Conservation (phyloP, 371 early-diverging fungal genomes). For the Mortierella sp. region DNA sequence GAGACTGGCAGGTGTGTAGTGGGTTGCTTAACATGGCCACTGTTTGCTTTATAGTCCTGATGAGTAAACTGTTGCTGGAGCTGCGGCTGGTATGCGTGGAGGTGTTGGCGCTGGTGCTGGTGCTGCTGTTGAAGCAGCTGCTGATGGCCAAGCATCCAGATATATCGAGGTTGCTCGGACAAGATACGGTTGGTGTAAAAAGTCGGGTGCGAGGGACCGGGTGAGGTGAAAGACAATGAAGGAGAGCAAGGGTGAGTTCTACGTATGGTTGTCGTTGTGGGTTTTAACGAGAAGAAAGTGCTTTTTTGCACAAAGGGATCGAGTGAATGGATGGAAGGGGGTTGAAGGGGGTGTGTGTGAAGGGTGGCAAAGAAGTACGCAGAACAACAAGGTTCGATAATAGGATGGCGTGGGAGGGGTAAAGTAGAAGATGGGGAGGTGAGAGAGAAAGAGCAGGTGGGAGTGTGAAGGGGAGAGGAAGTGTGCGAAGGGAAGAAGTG, state of each 20-base stretch:
- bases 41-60: conserved; percentile 18
- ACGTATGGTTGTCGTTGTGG: conserved; percentile 3
- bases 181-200: no score
- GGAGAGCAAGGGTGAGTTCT: background rate
- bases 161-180: background rate
- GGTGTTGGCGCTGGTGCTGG: conserved; percentile 27
- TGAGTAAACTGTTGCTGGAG: conserved; percentile 20
- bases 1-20: conserved; percentile 15
- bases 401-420: conserved; percentile 5
- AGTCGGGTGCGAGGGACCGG: no score
- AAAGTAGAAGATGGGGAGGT: conserved; percentile 18
- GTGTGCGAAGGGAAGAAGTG: conserved; percentile 4
- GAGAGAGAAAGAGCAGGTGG: conserved; percentile 2
- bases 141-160: conserved; percentile 52
- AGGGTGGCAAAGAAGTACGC: conserved; percentile 1
- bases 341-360: conserved; percentile 9
- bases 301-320: background rate
- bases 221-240: conserved; percentile 4
- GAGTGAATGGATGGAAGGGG: conserved; percentile 12
- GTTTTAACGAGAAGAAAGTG: conserved; percentile 1
- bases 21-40: conserved; percentile 15
- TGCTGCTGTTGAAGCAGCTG: conserved; percentile 53
- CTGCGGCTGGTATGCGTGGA: conserved; percentile 24
- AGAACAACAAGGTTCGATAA: background rate
- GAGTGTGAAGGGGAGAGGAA: conserved; percentile 17